Evolutionary conservation across 2,329 filamentous ascomycete species (phyloP), one percentile per base, ranked within the genome.

Genomic region (Trichophyton verrucosum): DNA sequence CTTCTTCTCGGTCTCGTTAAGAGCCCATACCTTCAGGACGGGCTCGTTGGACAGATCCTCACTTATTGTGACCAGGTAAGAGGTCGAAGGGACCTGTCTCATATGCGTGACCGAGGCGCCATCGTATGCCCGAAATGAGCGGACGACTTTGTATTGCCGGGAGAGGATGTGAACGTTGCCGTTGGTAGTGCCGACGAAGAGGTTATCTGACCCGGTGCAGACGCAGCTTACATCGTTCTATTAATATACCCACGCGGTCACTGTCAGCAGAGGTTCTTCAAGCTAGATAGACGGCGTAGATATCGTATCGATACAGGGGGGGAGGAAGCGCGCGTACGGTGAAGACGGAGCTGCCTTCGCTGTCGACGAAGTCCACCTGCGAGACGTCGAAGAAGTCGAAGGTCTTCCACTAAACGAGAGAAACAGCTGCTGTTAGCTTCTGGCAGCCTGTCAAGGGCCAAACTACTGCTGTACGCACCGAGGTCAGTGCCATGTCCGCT

Each of bases 341-440:
- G 77, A 95, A 87, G 71, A 91, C 81, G 70, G 85, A 82, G 67
- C 85, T 84, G 72, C 85, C 87, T 72, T 95, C 89, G 73, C 94
- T 86, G 73, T 95, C 87, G 24, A 81, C 82, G 69, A 91, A 81
- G 71, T 87, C 85, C 74, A 96, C 86, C 72, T 88, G 86, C 72
- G 85, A 85, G 74, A 95, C 90, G 77, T 96, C 90, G 83, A 99
- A 97, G 86, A 99, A 99, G 81, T 95, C 91, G 80, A 99, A 99
- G 68, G 88, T 86, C 88, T 96, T 96, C 92, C 94, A 97, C 92
- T 96, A 66, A 30, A 40, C n/a, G 9, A 17, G 2, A 22, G 47
- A 13, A 15, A 40, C 9, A 2, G 4, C 8, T 22, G 27, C 24
- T 61, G 42, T 59, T 30, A 59, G 57, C 57, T 30, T 59, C 20